Base-by-base conservation (phyloP, 164 flowering plant genomes). In the Euptelea pleiosperma region DNA sequence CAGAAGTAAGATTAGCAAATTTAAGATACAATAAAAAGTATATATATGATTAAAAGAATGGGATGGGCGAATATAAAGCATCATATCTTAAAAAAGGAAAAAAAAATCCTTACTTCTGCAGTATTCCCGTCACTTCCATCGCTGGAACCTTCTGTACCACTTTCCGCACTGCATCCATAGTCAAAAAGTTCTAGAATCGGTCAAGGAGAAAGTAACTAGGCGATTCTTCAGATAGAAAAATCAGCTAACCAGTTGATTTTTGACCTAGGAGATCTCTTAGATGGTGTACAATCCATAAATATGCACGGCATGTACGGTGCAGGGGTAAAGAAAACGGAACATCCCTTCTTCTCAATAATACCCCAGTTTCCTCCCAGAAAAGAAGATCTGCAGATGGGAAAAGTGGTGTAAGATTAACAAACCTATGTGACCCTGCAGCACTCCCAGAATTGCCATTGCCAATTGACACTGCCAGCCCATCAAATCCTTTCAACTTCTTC, bases 61-160 rank as follows among this genome's bases (percentile, higher is more conserved):
- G 15, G 0, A 55, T 2, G 19, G 16, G 40, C 22, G 25, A 29
- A 56, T 9, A 15, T 36, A 53, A 42, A 39, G 36, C 19, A 39
- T 39, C 12, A 25, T 4, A 19, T 12, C 40, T 43, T 30, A 8
- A 44, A 18, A 47, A 59, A 14, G 2, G 18, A 21, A 33, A 44
- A 39, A 14, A 29, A 21, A 29, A 24, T 33, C 9, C 55, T 63
- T 7, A 83, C 96, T 76, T 66, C 70, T 37, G 16, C 56, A 44
- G 86, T 79, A 65, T 77, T 80, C 46, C 83, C 84, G 67, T 85
- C 79, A 73, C 96, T 91, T 47, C 88, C 90, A 63, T 80, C 79
- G 66, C 82, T 83, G 7, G 97, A 83, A 61, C 77, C 89, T 61
- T 82, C 94, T n/a, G 53, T 54, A 19, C 70, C 69, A 46, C 19